phyloP scores from a whole-genome alignment of 306 rosid species.

The Dryas drummondii region DNA sequence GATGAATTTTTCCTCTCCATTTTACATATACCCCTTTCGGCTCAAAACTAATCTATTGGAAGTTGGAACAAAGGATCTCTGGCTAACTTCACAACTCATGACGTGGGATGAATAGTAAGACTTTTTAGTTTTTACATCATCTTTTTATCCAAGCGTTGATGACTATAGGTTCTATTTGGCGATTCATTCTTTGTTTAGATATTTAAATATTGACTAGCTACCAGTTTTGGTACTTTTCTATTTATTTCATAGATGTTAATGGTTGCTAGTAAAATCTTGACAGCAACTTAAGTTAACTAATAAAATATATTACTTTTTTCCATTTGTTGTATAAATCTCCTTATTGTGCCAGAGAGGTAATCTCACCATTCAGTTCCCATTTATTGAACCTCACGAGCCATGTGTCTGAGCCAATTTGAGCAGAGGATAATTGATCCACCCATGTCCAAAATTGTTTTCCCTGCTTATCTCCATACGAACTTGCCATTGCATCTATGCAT shows the following conservation, averaged over 20 bases:
- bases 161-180: background rate
- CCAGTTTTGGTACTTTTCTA: background rate
- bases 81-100: background rate
- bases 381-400: conserved; percentile 73
- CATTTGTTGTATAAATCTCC: background rate
- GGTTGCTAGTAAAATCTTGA: background rate
- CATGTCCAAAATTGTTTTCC: conserved; percentile 52
- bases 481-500: conserved; percentile 32
- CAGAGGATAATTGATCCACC: conserved; percentile 52
- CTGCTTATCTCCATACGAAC: conserved; percentile 40
- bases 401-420: conserved; percentile 56
- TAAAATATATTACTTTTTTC: background rate
- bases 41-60: background rate
- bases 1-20: too few species aligned
- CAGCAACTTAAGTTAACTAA: background rate
- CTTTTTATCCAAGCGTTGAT: too few species aligned
- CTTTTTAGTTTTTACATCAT: too few species aligned
- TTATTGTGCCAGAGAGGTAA: background rate
- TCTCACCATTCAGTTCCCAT: conserved; percentile 71
- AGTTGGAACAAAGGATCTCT: background rate
- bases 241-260: background rate
- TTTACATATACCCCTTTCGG: too few species aligned
- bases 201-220: background rate
- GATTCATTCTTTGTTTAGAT: background rate
- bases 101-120: too few species aligned